These are phyloP conservation scores for Macrophomina tecta DNA, from an alignment of 2,329 filamentous ascomycete genomes.

Conservation along the genomic window DNA sequence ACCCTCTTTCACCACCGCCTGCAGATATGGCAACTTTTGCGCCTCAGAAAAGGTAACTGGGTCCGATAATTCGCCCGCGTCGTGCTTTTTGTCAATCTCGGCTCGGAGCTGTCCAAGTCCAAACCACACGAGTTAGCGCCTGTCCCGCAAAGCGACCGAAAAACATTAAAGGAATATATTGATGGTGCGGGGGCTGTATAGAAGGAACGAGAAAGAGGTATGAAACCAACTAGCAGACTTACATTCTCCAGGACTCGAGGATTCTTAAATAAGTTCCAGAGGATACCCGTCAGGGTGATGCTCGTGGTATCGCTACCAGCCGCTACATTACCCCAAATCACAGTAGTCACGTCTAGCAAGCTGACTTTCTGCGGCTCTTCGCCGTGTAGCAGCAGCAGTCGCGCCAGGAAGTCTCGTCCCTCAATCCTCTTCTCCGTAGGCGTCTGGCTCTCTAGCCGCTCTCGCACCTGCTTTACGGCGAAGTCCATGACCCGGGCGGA, in stretches of 20 bases:
- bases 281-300: conserved; percentile 52
- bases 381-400: conserved; percentile 49
- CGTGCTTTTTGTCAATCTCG: neutral
- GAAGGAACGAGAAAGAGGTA: too few relatives aligned
- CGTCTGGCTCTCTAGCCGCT: neutral
- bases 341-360: conserved; percentile 41
- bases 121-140: too few relatives aligned
- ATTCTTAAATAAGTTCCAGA: conserved; percentile 53
- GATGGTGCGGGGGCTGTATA: conserved; percentile 27
- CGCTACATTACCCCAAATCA: conserved; percentile 42
- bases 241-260: conserved; percentile 27
- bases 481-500: neutral
- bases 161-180: neutral
- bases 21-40: conserved; percentile 20
- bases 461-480: neutral
- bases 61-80: neutral
- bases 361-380: conserved; percentile 52
- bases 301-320: conserved; percentile 55
- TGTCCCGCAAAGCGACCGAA: too few relatives aligned
- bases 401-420: conserved; percentile 46
- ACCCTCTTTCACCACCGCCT: neutral
- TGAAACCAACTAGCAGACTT: too few relatives aligned
- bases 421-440: neutral
- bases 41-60: neutral
- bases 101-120: neutral